Evolutionary conservation across 129 eudicot species (phyloP).

Genomic region (Centrapalus pauciflorus): DNA sequence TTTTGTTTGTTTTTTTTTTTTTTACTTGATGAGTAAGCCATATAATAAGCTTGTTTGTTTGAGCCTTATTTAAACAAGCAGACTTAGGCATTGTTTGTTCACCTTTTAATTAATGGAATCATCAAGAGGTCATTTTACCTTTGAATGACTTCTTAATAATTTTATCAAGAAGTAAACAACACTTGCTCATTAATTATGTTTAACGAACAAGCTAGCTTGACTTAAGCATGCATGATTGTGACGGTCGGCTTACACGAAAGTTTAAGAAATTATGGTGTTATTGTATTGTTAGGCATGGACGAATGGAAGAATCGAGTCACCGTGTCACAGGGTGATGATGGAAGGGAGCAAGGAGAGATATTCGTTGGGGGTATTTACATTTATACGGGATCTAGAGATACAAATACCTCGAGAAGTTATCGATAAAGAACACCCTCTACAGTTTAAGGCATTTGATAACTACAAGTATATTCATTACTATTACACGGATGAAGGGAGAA

Average conservation of each 20-base stretch:
- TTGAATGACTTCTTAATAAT: no score
- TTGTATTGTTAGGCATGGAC: conserved; percentile 49
- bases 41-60: no score
- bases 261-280: neutral
- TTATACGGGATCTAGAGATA: conserved; percentile 41
- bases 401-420: conserved; percentile 41
- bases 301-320: conserved; percentile 50
- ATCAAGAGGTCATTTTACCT: no score
- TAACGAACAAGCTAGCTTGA: no score
- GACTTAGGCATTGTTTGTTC: no score
- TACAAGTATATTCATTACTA: conserved; percentile 43
- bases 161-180: no score
- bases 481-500: conserved; percentile 35
- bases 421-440: conserved; percentile 42
- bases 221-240: neutral
- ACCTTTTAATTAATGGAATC: no score
- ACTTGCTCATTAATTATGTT: no score
- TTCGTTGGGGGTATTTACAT: conserved; percentile 50
- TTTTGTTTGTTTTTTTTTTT: no score
- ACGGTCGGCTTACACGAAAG: no score
- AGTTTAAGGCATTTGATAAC: conserved; percentile 51
- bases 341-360: conserved; percentile 37
- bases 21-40: no score
- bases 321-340: conserved; percentile 55
- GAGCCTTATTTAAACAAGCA: no score